These are phyloP conservation scores for Microbotryum silenes-acaulis DNA, from an alignment of 1,284 basidiomycete genomes.

Conservation along the genomic window DNA sequence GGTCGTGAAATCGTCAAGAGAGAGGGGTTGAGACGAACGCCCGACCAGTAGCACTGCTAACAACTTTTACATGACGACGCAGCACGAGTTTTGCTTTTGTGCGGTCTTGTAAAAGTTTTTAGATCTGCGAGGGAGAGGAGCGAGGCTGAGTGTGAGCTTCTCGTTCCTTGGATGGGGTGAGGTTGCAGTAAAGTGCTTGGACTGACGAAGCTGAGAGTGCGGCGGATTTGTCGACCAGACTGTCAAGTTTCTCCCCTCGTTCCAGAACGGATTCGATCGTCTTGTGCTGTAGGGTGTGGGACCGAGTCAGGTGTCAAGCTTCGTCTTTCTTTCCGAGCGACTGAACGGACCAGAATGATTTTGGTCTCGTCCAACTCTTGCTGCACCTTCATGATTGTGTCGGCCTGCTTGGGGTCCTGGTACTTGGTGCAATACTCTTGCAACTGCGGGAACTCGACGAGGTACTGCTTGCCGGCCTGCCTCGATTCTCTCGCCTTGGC, in stretches of 20 bases:
- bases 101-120: conserved; percentile 78
- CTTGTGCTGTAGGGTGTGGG: conserved; percentile 64
- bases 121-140: neutral
- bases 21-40: no score
- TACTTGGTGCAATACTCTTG: conserved; percentile 81
- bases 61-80: conserved; percentile 8
- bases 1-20: no score
- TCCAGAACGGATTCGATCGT: conserved; percentile 97
- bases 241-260: conserved; percentile 94
- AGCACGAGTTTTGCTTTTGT: conserved; percentile 56
- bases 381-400: conserved; percentile 98
- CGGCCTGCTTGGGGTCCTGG: conserved; percentile 96
- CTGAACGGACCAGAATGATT: conserved; percentile 72
- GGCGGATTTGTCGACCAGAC: conserved; percentile 89
- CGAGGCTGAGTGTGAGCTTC: no score
- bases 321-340: no score
- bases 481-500: conserved; percentile 46
- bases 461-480: conserved; percentile 22
- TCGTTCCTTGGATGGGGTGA: no score
- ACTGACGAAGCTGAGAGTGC: conserved; percentile 57
- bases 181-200: no score
- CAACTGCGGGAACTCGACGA: conserved; percentile 49
- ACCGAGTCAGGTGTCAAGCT: neutral
- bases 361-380: conserved; percentile 98
- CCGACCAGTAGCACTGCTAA: no score